Evolutionary conservation across 2,329 filamentous ascomycete genomes (phyloP).

Genomic region (Achaetomium macrosporum): DNA sequence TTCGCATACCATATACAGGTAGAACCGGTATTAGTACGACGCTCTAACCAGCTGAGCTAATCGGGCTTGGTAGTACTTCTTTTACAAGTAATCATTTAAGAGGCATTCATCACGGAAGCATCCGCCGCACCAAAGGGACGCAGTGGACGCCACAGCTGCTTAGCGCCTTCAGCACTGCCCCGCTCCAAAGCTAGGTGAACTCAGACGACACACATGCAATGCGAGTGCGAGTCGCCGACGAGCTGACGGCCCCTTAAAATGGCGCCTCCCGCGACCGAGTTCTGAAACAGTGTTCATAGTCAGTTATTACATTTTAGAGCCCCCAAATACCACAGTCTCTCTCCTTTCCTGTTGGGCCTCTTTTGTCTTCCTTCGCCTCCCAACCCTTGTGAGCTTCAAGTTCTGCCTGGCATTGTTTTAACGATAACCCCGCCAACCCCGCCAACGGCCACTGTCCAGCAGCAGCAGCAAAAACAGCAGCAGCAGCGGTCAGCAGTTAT

Average conservation of each 20-base stretch:
- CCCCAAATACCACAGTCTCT: not conserved
- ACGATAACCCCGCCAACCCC: no score
- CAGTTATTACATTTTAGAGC: not conserved
- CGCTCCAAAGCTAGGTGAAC: constrained; percentile 7
- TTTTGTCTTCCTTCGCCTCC: no score
- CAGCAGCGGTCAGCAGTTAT: constrained; percentile 29
- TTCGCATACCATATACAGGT: constrained; percentile 24
- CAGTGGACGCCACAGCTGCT: no score
- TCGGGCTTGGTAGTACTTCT: no score
- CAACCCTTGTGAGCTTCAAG: no score
- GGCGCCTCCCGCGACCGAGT: constrained; percentile 5
- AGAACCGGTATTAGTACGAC: constrained; percentile 24
- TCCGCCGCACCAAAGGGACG: no score
- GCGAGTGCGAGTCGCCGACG: constrained; percentile 12
- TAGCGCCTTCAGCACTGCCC: constrained; percentile 7
- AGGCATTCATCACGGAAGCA: no score
- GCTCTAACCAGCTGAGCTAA: constrained; percentile 28
- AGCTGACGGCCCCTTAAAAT: constrained; percentile 13
- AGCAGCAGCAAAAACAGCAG: not conserved
- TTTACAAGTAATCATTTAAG: no score
- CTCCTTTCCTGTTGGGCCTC: not conserved
- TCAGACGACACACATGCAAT: constrained; percentile 11
- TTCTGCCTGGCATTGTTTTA: no score
- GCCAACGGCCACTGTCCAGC: not conserved
- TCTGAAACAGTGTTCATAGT: not conserved